Conservation (phyloP, 345 rosid species). For the Populus tremula region DNA sequence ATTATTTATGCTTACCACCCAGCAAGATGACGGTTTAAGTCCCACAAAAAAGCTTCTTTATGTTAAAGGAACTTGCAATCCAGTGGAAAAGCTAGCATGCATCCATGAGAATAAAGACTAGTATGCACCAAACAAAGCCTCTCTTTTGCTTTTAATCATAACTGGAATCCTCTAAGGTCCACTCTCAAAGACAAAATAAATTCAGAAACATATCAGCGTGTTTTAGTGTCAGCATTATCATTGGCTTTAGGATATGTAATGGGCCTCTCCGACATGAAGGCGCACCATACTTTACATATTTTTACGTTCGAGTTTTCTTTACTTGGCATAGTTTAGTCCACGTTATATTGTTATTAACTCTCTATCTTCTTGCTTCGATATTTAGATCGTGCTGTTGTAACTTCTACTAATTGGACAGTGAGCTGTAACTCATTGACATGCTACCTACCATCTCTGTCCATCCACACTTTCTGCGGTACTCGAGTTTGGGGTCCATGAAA, state of each 20-base stretch:
- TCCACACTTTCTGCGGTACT: not conserved
- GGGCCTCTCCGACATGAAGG: not conserved
- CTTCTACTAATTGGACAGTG: not conserved
- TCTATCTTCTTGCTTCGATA: not conserved
- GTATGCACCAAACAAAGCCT: not conserved
- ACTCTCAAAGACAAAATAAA: not conserved
- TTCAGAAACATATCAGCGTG: not conserved
- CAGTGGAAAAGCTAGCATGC: not conserved
- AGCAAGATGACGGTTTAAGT: not conserved
- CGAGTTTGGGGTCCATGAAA: not conserved
- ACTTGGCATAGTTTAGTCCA: too few relatives aligned
- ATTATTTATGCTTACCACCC: not conserved
- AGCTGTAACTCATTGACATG: not conserved
- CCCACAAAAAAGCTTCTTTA: not conserved
- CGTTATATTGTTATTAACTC: too few relatives aligned
- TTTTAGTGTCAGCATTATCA: not conserved
- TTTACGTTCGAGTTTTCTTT: not conserved
- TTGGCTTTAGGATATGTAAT: not conserved
- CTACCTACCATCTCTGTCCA: not conserved
- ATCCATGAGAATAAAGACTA: not conserved
- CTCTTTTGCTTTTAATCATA: not conserved
- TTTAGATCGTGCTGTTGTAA: not conserved
- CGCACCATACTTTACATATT: not conserved
- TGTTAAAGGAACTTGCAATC: not conserved
- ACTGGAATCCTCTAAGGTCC: not conserved